Conservation (phyloP, 768 basidiomycete genomes). For the Psilocybe azurescens region DNA sequence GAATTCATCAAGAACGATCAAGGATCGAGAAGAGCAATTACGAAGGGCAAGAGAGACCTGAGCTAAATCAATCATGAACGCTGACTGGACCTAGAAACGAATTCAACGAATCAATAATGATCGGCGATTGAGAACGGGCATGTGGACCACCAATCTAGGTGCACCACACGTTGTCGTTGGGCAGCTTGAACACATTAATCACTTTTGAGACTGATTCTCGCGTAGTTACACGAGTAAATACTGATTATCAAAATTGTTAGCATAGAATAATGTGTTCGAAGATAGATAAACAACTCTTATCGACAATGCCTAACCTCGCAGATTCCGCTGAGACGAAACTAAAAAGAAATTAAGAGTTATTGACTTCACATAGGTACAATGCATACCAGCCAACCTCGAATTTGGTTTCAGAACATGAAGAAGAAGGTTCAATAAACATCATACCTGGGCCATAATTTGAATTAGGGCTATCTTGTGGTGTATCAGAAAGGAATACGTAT, state of each 20-base stretch:
- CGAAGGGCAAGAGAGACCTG: constrained; percentile 89
- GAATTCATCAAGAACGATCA: constrained; percentile 93
- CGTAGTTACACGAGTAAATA: constrained; percentile 94
- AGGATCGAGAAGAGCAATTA: constrained; percentile 83
- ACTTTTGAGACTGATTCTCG: constrained; percentile 96
- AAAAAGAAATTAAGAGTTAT: no score
- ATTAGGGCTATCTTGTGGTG: constrained; percentile 76
- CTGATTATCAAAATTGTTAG: constrained; percentile 41
- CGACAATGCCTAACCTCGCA: constrained; percentile 84
- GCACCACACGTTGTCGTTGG: background rate
- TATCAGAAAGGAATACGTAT: background rate
- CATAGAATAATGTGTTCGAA: background rate
- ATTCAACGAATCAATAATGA: background rate
- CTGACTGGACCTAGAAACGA: constrained; percentile 72
- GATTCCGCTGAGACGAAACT: constrained; percentile 91
- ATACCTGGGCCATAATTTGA: constrained; percentile 91
- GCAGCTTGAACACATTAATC: constrained; percentile 14
- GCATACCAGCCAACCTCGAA: constrained; percentile 70
- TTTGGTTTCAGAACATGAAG: constrained; percentile 1
- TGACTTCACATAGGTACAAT: no score
- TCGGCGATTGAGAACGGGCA: constrained; percentile 11
- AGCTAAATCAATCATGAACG: constrained; percentile 98
- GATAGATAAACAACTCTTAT: constrained; percentile 65
- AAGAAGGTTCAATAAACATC: background rate
- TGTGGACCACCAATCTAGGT: background rate